A percentile compares a stretch with the other conserved stretches of the same genome.
These are phyloP conservation scores for Trametes cingulata DNA, from an alignment of 768 basidiomycete genomes.

Conservation along the genomic window DNA sequence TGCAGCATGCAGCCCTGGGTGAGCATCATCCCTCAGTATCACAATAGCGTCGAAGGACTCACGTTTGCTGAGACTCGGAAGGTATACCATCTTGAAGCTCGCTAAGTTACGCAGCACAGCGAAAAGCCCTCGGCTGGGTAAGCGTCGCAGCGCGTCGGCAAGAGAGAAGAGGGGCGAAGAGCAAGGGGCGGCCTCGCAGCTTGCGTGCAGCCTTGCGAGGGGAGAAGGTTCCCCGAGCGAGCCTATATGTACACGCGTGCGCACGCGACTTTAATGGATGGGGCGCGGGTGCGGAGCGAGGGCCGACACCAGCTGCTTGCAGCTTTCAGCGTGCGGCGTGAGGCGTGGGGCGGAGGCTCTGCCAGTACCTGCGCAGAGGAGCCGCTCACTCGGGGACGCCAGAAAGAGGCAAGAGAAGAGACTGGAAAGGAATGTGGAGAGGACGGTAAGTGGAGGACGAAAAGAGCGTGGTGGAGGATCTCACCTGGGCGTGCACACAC, in stretches of 20 bases:
- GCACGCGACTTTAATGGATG: constrained; percentile 10
- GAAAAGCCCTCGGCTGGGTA: too few species aligned
- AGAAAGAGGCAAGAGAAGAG: not conserved
- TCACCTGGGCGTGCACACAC: not conserved
- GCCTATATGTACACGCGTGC: not conserved
- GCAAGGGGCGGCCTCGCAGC: constrained; percentile 7
- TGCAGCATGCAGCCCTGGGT: not conserved
- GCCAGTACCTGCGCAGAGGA: not conserved
- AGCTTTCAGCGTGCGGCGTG: not conserved
- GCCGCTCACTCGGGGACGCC: not conserved
- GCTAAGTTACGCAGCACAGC: too few species aligned
- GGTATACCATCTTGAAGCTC: too few species aligned
- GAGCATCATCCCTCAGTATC: not conserved
- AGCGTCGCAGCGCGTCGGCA: not conserved
- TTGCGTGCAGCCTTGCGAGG: constrained; percentile 8
- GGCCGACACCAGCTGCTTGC: not conserved
- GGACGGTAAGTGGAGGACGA: not conserved
- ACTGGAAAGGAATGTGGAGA: not conserved
- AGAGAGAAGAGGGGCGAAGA: not conserved
- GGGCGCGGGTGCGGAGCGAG: not conserved
- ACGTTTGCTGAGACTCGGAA: not conserved
- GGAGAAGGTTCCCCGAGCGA: constrained; percentile 6
- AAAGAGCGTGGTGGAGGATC: not conserved
- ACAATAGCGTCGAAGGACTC: not conserved
- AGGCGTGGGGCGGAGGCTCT: too few species aligned